These are phyloP conservation scores for Dendrocalamus latiflorus DNA, from an alignment of 202 grass and related monocot species.

Conservation along the genomic window DNA sequence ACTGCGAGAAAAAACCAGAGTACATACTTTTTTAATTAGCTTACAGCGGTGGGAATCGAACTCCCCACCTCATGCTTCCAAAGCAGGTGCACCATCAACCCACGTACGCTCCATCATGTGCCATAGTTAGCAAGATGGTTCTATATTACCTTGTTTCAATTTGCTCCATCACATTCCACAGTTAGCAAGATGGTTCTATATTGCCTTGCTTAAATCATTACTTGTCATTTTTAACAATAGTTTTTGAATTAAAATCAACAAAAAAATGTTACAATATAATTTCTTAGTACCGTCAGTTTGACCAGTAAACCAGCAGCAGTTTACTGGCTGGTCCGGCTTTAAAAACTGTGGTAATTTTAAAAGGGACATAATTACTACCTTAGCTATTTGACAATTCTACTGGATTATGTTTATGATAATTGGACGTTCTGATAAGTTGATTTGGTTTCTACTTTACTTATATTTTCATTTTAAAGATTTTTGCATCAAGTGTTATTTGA, in stretches of 20 bases:
- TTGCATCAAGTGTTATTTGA: constrained; percentile 7
- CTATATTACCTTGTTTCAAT: neutral
- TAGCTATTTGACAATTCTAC: constrained; percentile 5
- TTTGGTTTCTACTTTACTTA: constrained; percentile 1
- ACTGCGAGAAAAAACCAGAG: neutral
- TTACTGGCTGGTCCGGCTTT: neutral
- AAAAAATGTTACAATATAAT: neutral
- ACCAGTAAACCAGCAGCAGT: neutral
- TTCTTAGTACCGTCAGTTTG: neutral
- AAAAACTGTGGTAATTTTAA: neutral
- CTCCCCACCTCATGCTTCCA: neutral
- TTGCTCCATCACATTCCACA: neutral
- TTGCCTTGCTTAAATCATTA: neutral
- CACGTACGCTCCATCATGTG: neutral
- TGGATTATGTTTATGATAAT: neutral
- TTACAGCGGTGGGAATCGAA: neutral
- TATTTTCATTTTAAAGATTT: neutral
- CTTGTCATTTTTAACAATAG: neutral
- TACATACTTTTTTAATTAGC: neutral
- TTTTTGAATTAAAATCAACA: neutral
- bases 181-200: neutral
- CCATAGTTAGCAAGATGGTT: neutral
- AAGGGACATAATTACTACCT: neutral
- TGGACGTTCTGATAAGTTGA: neutral
- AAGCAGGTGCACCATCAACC: neutral